phyloP scores from a whole-genome alignment of 129 eudicot species.

The Kitagawia praeruptora region DNA sequence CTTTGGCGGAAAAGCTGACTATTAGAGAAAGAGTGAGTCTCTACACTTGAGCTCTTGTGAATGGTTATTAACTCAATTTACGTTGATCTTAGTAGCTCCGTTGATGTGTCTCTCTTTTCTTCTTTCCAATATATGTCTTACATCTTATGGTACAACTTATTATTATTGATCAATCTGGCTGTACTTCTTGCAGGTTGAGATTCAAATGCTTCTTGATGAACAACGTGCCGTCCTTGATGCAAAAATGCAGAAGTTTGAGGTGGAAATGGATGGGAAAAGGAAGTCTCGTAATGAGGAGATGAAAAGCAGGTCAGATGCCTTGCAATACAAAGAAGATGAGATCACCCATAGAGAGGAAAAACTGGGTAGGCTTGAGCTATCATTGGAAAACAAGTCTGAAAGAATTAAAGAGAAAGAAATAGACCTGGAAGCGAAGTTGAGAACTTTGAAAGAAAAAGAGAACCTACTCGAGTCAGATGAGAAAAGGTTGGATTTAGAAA shows the following conservation, averaged over 20 bases:
- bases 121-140: neutral
- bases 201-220: slow-evolving; percentile 60
- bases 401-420: slow-evolving; percentile 68
- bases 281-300: slow-evolving; percentile 46
- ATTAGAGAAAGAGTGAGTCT: no score
- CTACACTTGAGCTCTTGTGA: neutral
- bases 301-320: slow-evolving; percentile 30
- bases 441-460: slow-evolving; percentile 55
- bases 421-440: slow-evolving; percentile 42
- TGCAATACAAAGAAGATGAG: slow-evolving; percentile 45
- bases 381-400: slow-evolving; percentile 56
- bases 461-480: slow-evolving; percentile 40
- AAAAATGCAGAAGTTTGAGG: slow-evolving; percentile 48
- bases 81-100: neutral
- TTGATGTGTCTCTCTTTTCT: neutral
- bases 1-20: no score
- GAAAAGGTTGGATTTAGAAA: slow-evolving; percentile 42
- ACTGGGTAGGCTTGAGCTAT: slow-evolving; percentile 51
- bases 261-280: slow-evolving; percentile 60
- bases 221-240: slow-evolving; percentile 38
- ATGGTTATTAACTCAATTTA: neutral
- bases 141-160: neutral
- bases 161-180: neutral
- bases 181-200: slow-evolving; percentile 49
- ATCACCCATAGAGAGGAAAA: slow-evolving; percentile 59